Evolutionary conservation across 352 stramenopile genomes (phyloP).

Genomic region (Pythium graminicola): DNA sequence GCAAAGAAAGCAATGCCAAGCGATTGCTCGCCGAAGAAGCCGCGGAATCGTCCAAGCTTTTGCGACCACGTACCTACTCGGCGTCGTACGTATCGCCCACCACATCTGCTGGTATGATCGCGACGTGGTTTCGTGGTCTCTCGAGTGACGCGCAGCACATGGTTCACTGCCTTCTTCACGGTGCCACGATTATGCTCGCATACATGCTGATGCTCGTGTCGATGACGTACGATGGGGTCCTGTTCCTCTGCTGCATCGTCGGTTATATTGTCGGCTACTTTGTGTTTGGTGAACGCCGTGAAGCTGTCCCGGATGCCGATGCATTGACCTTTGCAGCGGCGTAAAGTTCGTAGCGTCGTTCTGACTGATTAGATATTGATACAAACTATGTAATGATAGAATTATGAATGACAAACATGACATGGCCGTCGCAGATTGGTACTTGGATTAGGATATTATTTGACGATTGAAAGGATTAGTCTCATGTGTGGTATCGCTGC

Average conservation of each 20-base stretch:
- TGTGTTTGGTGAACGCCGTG: conserved; percentile 56
- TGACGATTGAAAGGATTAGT: not conserved
- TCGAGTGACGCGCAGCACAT: conserved; percentile 43
- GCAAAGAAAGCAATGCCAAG: conserved; percentile 58
- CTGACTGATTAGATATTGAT: not conserved
- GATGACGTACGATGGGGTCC: conserved; percentile 69
- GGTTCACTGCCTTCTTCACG: conserved; percentile 48
- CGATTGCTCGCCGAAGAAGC: conserved; percentile 11
- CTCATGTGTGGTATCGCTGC: not conserved
- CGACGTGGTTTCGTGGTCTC: conserved; percentile 48
- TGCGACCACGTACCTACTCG: conserved; percentile 35
- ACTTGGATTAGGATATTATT: conserved; percentile 6
- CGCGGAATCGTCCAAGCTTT: conserved; percentile 33
- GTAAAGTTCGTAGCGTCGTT: not conserved
- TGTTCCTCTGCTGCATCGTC: conserved; percentile 46
- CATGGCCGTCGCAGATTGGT: conserved; percentile 7
- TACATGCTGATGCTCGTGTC: conserved; percentile 80
- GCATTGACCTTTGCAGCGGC: conserved; percentile 21
- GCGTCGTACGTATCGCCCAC: conserved; percentile 1
- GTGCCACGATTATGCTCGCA: conserved; percentile 52
- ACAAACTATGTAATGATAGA: not conserved
- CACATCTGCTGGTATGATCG: conserved; percentile 23
- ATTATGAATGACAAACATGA: not conserved
- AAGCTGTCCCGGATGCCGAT: conserved; percentile 27
- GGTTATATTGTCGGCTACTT: conserved; percentile 65